Evolutionary conservation across 495 filamentous ascomycete genomes (phyloP), one percentile per base, ranked within the genome.

Genomic region (Xanthoparmelia taractica): DNA sequence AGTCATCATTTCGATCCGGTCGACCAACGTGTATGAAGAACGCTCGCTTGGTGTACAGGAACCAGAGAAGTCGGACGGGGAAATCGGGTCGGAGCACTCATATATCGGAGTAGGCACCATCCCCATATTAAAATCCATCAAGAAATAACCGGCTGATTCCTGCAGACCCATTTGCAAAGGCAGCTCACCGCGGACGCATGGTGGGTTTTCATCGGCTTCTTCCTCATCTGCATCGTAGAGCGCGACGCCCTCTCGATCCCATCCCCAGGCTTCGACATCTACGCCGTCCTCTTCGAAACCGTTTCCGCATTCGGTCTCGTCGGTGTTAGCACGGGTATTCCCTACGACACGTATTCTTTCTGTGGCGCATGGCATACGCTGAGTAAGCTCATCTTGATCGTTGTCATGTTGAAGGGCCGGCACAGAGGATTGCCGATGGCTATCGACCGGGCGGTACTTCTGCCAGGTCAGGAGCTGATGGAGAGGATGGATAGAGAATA

Each of bases 151-250:
- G 0, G 20, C 36, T 40, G 36, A 40, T 0, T 10, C n/a, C 6
- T 1, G 0, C 40, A 40, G 40, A 59, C 36, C 0, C 57, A 59
- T 12, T n/a, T 59, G 1, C 57, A 59, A 59, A 41, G 20, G 20
- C 57, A 59, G 27, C 15, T 43, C 7, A 2, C 36, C 6, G 41
- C 36, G 18, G 57, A 59, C 23, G 27, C 40, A 0, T 59, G 57
- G 36, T 59, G 36, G 36, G 25, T 59, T 17, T 40, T 59, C 8
- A 45, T 27, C 13, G 37, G 0, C 40, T 40, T 40, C 36, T 59
- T 59, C 37, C 57, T 59, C 20, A 43, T 59, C 34, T 59, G 57
- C 20, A 59, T 59, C 31, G 23, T 59, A 8, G 57, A 59, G 36
- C 57, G 57, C n/a, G 37, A 36, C 36, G 40, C 57, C 10, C 17